Evolutionary conservation across 2,329 filamentous ascomycete species (phyloP).

Genomic region (Fusarium oxysporum): DNA sequence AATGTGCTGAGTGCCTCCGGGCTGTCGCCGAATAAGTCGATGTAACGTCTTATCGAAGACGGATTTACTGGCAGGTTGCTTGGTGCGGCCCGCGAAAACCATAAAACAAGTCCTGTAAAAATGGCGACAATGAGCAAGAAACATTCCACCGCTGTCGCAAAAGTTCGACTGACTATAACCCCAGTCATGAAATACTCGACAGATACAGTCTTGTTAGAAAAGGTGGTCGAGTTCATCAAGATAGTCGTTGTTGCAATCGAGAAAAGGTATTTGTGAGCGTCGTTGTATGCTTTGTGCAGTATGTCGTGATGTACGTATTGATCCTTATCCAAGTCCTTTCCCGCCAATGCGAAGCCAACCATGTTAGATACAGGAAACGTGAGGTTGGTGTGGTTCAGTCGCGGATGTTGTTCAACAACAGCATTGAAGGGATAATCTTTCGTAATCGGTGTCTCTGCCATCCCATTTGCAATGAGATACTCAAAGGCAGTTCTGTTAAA

Average conservation of each 20-base stretch:
- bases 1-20: constrained; percentile 8
- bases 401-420: constrained; percentile 44
- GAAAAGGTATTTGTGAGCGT: constrained; percentile 50
- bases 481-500: constrained; percentile 54
- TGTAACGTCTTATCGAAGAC: constrained; percentile 38
- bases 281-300: constrained; percentile 11
- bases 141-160: constrained; percentile 47
- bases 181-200: constrained; percentile 41
- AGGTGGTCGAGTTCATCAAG: constrained; percentile 27
- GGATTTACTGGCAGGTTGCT: constrained; percentile 44
- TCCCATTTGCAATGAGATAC: constrained; percentile 47
- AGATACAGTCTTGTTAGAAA: neutral
- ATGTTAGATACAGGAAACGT: constrained; percentile 46
- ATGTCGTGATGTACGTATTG: constrained; percentile 7
- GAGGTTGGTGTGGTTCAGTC: constrained; percentile 23
- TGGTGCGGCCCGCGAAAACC: neutral
- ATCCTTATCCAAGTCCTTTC: neutral
- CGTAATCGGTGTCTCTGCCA: neutral
- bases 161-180: constrained; percentile 49
- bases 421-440: constrained; percentile 43
- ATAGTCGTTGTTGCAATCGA: constrained; percentile 38
- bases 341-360: constrained; percentile 50
- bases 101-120: constrained; percentile 10
- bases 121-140: constrained; percentile 42
- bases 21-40: constrained; percentile 38